These are phyloP conservation scores for Microascus cirrosus DNA, from an alignment of 2,329 filamentous ascomycete genomes.

Conservation along the genomic window DNA sequence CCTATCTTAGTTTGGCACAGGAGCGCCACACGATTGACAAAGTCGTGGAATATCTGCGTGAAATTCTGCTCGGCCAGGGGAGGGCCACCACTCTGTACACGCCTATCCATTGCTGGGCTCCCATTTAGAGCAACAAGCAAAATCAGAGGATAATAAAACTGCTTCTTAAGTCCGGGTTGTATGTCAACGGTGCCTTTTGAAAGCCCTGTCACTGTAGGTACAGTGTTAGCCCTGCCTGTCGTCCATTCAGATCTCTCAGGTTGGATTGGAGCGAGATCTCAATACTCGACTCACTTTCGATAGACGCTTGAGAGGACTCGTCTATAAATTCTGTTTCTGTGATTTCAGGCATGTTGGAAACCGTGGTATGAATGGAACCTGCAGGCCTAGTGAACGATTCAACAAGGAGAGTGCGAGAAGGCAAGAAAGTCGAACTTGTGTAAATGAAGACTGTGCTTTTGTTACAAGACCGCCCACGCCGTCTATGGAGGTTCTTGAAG, in stretches of 20 bases:
- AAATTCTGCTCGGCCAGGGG: slow-evolving; percentile 2
- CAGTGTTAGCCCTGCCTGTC: neutral
- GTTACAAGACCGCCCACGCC: too few relatives aligned
- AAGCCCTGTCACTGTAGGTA: neutral
- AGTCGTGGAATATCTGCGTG: slow-evolving; percentile 14
- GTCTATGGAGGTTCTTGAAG: too few relatives aligned
- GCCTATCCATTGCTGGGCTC: neutral
- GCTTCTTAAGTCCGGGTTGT: neutral
- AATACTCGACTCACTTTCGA: neutral
- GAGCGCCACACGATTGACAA: slow-evolving; percentile 17
- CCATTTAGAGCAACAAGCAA: neutral
- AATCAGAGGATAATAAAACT: neutral
- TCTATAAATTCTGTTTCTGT: neutral
- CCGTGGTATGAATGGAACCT: neutral
- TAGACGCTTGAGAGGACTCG: neutral
- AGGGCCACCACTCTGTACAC: neutral
- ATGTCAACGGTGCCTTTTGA: neutral
- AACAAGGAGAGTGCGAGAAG: neutral
- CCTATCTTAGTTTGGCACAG: slow-evolving; percentile 14
- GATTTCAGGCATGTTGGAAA: neutral
- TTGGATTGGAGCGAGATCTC: too few relatives aligned
- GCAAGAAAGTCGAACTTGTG: neutral
- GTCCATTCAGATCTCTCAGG: too few relatives aligned
- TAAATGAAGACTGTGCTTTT: neutral
- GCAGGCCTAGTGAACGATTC: neutral